A percentile compares a stretch with the other conserved stretches of the same genome.
phyloP scores from a whole-genome alignment of 2,329 filamentous ascomycete species.

The Colletotrichum tanaceti region DNA sequence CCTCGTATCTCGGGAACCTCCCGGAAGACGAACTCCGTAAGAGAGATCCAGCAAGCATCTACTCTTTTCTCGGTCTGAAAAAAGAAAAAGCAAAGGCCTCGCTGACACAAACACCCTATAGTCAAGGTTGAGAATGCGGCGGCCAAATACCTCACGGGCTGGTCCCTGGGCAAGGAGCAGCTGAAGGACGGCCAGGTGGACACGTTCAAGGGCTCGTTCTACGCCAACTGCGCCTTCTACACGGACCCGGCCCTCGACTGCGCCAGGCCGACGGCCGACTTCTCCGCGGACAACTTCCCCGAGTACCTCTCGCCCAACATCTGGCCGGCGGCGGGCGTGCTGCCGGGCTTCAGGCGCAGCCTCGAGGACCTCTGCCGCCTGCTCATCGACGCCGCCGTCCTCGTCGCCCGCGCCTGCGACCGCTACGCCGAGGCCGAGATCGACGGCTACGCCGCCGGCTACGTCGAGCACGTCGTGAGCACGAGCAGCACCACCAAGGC shows the following conservation, averaged over 20 bases:
- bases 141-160: conserved; percentile 75
- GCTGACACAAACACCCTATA: conserved; percentile 46
- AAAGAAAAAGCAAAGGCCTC: too few relatives aligned
- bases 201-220: conserved; percentile 84
- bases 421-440: conserved; percentile 84
- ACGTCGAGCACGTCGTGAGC: conserved; percentile 87
- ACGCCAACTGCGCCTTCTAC: conserved; percentile 85
- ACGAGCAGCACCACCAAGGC: conserved; percentile 91
- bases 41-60: conserved; percentile 40
- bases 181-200: conserved; percentile 82
- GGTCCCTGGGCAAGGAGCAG: conserved; percentile 85
- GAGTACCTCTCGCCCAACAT: conserved; percentile 92
- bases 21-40: conserved; percentile 76
- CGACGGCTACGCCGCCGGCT: conserved; percentile 77
- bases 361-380: conserved; percentile 82
- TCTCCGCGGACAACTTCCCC: conserved; percentile 73
- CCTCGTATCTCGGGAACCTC: conserved; percentile 88
- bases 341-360: conserved; percentile 80
- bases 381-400: conserved; percentile 87
- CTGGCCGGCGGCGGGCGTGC: conserved; percentile 77
- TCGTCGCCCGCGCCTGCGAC: conserved; percentile 91
- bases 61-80: too few relatives aligned
- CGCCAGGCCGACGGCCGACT: conserved; percentile 68
- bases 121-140: conserved; percentile 68
- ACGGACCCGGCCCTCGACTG: conserved; percentile 71